Evolutionary conservation across 441 rosid genomes (phyloP), one percentile per base, ranked within the genome.

Genomic region (Isatis lusitanica): DNA sequence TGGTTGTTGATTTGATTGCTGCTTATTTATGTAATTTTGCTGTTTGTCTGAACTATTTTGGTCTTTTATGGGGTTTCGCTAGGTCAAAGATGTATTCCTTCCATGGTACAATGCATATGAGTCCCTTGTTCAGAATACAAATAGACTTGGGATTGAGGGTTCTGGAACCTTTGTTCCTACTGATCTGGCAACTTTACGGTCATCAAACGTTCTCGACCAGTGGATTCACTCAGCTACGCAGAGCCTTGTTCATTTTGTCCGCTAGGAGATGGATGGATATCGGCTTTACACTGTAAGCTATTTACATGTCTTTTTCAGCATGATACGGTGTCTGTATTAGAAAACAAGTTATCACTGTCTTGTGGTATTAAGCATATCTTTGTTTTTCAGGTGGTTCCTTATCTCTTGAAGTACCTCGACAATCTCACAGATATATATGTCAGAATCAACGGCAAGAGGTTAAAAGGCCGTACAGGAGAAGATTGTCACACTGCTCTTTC

Each of bases 61-160:
- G n/a, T n/a, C n/a, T n/a, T n/a, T n/a, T n/a, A n/a, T n/a, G n/a
- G n/a, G n/a, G n/a, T n/a, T n/a, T n/a, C n/a, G n/a, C n/a, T n/a
- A n/a, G n/a, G 99, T 96, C 75, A 96, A 92, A 83, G 99, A 94
- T 82, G 98, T 96, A 44, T 96, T 96, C 83, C 99, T 96, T 77
- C 99, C 99, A 17, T 96, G 98, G 99, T 96, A 94, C 80, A 96
- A 96, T 86, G 99, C 98, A 30, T 94, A 96, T 81, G 84, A 98
- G 81, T 96, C 94, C 75, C 91, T 96, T 71, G 97, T 96, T 71
- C 99, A 96, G 85, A 96, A 96, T 80, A 93, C 97, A 26, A 94
- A 91, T 84, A 90, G 99, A 86, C 94, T 96, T 56, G 97, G 92
- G 86, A 74, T 83, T 79, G 98, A 96, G 80, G 97, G 97, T 44